phyloP scores from a whole-genome alignment of 1,284 basidiomycete genomes.

The Malassezia dermatis region DNA sequence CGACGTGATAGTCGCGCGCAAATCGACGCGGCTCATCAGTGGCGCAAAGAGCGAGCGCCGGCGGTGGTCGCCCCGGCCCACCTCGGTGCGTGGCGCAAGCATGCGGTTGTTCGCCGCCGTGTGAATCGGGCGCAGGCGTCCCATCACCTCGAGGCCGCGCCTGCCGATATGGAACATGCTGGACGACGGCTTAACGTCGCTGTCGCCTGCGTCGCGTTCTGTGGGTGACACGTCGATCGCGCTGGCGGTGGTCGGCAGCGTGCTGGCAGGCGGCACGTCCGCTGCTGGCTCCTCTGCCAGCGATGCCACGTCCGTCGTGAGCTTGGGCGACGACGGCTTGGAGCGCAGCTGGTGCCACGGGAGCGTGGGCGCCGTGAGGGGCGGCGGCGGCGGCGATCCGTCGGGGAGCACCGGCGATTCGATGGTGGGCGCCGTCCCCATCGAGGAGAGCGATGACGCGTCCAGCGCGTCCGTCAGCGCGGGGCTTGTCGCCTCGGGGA shows the following conservation, averaged over 20 bases:
- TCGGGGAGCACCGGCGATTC: not conserved
- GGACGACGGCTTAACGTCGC: not conserved
- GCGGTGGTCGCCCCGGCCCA: slow-evolving; percentile 1
- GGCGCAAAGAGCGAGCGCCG: slow-evolving; percentile 16
- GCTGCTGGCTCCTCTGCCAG: not conserved
- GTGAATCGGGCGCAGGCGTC: not conserved
- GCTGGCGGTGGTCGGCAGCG: slow-evolving; percentile 1
- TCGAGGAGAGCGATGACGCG: not conserved
- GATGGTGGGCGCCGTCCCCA: not conserved
- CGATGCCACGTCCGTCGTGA: not conserved
- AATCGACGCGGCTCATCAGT: not conserved
- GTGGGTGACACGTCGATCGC: not conserved
- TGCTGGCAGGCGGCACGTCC: not conserved
- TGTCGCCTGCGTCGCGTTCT: not conserved
- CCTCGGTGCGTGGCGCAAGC: not conserved
- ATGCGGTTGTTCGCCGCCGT: not conserved
- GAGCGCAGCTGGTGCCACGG: not conserved
- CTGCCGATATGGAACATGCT: slow-evolving; percentile 8
- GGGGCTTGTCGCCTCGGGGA: not conserved
- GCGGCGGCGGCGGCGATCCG: not conserved
- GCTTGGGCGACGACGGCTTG: slow-evolving; percentile 1
- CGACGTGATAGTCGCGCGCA: not conserved
- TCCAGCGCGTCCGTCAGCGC: not conserved
- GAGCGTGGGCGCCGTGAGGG: not conserved
- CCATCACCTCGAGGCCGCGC: slow-evolving; percentile 15